Conservation (phyloP, 768 basidiomycete genomes). For the Agrocybe praecox region DNA sequence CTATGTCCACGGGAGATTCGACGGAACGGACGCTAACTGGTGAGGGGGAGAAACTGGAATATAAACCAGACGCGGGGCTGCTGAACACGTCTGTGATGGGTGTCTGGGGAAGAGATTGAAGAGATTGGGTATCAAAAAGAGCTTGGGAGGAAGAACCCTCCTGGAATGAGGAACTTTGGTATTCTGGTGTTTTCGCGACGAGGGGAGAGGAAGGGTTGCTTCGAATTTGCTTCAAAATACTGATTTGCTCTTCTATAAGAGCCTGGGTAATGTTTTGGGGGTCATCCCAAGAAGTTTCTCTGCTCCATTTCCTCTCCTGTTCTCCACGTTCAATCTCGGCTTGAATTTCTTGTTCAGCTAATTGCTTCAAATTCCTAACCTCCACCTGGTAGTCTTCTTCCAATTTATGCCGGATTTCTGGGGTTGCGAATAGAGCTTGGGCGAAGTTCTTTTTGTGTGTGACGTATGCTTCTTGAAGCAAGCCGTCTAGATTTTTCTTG, state of each 20-base stretch:
- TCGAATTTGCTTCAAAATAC: conserved; percentile 24
- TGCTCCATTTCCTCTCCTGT: conserved; percentile 16
- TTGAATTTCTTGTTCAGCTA: conserved; percentile 23
- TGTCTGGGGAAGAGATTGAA: background rate
- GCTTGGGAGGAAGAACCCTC: conserved; percentile 14
- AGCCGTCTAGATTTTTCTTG: conserved; percentile 24
- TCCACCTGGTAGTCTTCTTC: conserved; percentile 23
- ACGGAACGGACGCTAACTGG: background rate
- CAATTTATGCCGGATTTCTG: conserved; percentile 18
- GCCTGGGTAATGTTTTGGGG: conserved; percentile 16
- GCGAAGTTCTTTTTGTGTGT: conserved; percentile 22
- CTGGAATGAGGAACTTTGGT: conserved; percentile 5
- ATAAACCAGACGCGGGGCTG: background rate
- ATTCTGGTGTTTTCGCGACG: background rate
- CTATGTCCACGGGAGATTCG: conserved; percentile 7
- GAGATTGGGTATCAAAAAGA: background rate
- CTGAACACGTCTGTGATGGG: background rate
- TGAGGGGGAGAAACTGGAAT: background rate
- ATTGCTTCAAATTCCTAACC: conserved; percentile 17
- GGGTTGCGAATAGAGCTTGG: conserved; percentile 8
- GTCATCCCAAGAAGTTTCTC: conserved; percentile 4
- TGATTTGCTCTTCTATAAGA: conserved; percentile 24
- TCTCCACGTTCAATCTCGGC: conserved; percentile 23
- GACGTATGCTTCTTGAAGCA: conserved; percentile 19
- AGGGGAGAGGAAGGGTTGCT: conserved; percentile 5